A percentile compares a stretch with the other conserved stretches of the same genome.
These are phyloP conservation scores for Tetradesmus obliquus DNA, from an alignment of 139 green algal species.

Conservation along the genomic window DNA sequence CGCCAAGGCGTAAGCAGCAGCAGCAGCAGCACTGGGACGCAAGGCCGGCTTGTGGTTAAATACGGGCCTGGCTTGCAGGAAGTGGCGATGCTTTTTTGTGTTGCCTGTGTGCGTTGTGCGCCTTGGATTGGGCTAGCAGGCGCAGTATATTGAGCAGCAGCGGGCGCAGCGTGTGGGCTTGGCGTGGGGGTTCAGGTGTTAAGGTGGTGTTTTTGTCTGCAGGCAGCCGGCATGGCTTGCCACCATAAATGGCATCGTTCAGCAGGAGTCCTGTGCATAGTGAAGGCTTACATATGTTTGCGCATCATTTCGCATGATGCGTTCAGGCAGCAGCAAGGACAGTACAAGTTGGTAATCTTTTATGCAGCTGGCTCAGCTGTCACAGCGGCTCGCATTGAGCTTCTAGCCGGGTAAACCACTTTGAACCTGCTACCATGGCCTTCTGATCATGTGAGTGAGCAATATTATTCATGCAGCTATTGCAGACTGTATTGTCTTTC, in stretches of 20 bases:
- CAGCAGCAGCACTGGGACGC: neutral
- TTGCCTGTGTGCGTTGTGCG: neutral
- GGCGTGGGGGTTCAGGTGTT: neutral
- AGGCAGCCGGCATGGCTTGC: neutral
- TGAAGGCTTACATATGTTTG: neutral
- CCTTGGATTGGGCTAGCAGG: neutral
- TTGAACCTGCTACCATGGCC: too few relatives aligned
- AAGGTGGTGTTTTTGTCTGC: neutral
- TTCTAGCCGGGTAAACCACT: neutral
- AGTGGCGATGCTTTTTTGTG: neutral
- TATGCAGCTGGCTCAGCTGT: neutral
- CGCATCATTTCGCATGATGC: neutral
- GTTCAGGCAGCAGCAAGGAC: neutral
- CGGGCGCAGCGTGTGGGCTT: neutral
- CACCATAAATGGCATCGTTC: neutral
- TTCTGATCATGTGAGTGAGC: too few relatives aligned
- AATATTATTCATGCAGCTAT: too few relatives aligned
- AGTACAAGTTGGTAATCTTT: neutral
- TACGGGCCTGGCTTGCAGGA: neutral
- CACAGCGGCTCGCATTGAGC: neutral
- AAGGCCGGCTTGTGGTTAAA: neutral
- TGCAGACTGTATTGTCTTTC: too few relatives aligned
- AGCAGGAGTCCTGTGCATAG: neutral
- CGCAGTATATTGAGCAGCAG: neutral
- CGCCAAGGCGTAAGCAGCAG: slow-evolving; percentile 46